phyloP scores from a whole-genome alignment of 371 early-diverging fungal genomes.

The Zopfochytrium polystomum region DNA sequence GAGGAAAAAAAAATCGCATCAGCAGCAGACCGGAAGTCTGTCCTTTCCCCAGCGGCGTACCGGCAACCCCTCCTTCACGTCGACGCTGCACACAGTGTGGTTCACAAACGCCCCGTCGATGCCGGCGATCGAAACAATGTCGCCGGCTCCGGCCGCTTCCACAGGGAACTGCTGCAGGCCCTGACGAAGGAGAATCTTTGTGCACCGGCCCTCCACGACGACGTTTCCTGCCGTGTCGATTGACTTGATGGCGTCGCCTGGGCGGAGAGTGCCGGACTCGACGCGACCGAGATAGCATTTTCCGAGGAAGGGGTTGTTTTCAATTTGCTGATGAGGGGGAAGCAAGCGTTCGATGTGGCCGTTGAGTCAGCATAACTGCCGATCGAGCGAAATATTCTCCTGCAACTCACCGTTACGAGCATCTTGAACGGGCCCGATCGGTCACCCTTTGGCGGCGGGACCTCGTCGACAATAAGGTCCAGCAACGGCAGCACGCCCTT shows the following conservation, averaged over 20 bases:
- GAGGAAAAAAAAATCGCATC: background rate
- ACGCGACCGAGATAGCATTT: conserved; percentile 73
- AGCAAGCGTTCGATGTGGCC: background rate
- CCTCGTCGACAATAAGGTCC: conserved; percentile 62
- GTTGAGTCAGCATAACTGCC: background rate
- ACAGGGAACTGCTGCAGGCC: conserved; percentile 66
- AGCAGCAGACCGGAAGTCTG: background rate
- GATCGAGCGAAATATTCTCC: background rate
- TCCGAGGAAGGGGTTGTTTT: conserved; percentile 71
- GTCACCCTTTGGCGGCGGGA: conserved; percentile 64
- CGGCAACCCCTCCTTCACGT: conserved; percentile 57
- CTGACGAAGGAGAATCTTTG: conserved; percentile 65
- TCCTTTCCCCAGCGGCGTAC: conserved; percentile 11
- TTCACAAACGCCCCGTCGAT: conserved; percentile 68
- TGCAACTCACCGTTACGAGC: conserved; percentile 61
- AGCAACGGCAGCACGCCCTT: conserved; percentile 59
- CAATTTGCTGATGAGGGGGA: conserved; percentile 56
- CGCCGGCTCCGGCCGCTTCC: conserved; percentile 76
- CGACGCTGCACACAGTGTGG: conserved; percentile 64
- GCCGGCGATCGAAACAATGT: conserved; percentile 72
- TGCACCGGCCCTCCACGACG: conserved; percentile 57
- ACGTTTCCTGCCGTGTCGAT: conserved; percentile 59
- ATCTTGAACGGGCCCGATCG: conserved; percentile 62
- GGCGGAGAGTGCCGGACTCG: conserved; percentile 58
- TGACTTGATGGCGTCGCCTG: conserved; percentile 68